phyloP scores from a whole-genome alignment of 163 green algal genomes.

The Chlorella variabilis region DNA sequence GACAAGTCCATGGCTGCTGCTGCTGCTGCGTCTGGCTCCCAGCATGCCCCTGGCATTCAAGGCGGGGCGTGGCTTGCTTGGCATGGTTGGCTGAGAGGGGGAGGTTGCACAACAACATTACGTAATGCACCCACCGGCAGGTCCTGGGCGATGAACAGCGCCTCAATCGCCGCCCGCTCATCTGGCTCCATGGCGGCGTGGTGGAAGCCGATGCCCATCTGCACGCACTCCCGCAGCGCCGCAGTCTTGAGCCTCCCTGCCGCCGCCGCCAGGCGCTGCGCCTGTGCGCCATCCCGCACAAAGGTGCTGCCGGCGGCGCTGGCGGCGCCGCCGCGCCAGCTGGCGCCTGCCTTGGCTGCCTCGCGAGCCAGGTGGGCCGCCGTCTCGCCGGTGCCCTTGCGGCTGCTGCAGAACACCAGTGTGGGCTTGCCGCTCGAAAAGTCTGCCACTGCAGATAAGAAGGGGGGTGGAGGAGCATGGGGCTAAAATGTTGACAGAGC shows the following conservation, averaged over 20 bases:
- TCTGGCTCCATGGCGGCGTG: slow-evolving; percentile 81
- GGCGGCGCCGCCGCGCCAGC: neutral
- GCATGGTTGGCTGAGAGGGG: no score
- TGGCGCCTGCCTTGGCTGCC: neutral
- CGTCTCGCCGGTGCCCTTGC: slow-evolving; percentile 81
- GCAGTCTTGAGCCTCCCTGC: slow-evolving; percentile 52
- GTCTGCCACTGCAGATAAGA: no score
- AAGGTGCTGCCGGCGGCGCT: slow-evolving; percentile 39
- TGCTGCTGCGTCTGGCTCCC: no score
- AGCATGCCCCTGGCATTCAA: no score
- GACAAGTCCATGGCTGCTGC: no score
- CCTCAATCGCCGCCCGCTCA: slow-evolving; percentile 85
- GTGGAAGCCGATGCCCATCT: slow-evolving; percentile 87
- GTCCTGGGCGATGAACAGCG: slow-evolving; percentile 77
- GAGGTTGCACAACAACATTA: no score
- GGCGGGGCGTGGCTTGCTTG: no score
- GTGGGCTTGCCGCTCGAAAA: slow-evolving; percentile 78
- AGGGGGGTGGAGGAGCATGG: no score
- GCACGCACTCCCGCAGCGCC: slow-evolving; percentile 65
- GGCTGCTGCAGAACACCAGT: slow-evolving; percentile 94
- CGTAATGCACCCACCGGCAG: slow-evolving; percentile 69
- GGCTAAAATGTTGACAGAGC: no score
- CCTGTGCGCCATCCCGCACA: slow-evolving; percentile 61
- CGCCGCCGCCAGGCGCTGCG: slow-evolving; percentile 57
- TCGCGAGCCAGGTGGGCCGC: slow-evolving; percentile 62